Conservation (phyloP, 2,329 filamentous ascomycete genomes). For the Pseudogymnoascus verrucosus region DNA sequence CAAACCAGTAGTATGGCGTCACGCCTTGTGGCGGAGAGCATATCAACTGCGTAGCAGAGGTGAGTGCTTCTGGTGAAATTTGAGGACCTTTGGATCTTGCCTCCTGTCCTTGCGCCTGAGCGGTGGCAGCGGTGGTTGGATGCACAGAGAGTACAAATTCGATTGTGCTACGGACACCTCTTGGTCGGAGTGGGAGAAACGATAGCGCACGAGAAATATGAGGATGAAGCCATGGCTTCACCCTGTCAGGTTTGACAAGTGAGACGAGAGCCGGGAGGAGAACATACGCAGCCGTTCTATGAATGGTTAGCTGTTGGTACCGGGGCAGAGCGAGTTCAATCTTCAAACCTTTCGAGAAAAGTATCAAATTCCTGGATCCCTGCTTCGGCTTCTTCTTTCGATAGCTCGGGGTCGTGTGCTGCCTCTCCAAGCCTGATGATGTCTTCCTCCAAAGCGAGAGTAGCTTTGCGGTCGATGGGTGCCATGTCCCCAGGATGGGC, state of each 20-base stretch:
- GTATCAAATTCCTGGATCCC: background rate
- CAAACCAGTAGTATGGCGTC: constrained; percentile 46
- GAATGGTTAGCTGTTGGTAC: background rate
- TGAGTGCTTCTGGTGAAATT: constrained; percentile 61
- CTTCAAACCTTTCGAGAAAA: background rate
- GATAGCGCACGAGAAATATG: constrained; percentile 51
- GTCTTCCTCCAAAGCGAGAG: constrained; percentile 3
- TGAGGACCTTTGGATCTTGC: constrained; percentile 43
- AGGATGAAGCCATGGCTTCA: constrained; percentile 52
- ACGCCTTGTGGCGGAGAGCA: constrained; percentile 50
- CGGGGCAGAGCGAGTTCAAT: background rate
- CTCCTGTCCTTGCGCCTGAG: background rate
- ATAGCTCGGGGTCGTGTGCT: background rate
- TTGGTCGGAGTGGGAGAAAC: constrained; percentile 49
- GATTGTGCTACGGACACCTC: constrained; percentile 59
- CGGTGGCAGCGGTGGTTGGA: constrained; percentile 30
- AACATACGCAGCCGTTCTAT: constrained; percentile 39
- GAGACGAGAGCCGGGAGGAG: constrained; percentile 55
- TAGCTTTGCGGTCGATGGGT: constrained; percentile 3
- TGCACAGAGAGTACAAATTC: constrained; percentile 67
- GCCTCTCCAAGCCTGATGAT: constrained; percentile 1
- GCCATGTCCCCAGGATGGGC: background rate
- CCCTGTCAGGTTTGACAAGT: constrained; percentile 52
- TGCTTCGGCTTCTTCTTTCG: background rate
- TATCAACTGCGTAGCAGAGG: constrained; percentile 53